These are phyloP conservation scores for Coemansia sp. DNA, from an alignment of 192 early-diverging fungal genomes.

Conservation along the genomic window DNA sequence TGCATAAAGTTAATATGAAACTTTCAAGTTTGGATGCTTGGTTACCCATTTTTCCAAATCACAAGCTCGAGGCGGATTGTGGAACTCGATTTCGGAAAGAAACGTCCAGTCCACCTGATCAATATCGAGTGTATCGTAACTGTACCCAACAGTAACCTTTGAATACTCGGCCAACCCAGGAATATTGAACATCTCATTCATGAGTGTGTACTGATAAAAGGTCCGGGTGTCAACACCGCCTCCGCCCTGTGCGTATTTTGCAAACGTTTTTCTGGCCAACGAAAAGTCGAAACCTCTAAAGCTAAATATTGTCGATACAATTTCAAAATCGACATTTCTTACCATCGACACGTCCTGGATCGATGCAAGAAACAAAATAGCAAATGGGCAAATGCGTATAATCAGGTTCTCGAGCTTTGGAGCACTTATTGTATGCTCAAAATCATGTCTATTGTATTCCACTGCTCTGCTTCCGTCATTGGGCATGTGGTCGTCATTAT, in stretches of 20 bases:
- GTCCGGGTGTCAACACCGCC: not conserved
- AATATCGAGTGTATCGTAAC: not conserved
- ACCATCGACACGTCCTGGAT: not conserved
- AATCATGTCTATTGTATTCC: not conserved
- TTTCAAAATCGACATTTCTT: not conserved
- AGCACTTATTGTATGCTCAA: not conserved
- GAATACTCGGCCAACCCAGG: not conserved
- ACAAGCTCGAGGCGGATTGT: not conserved
- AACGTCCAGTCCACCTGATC: not conserved
- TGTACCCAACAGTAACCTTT: not conserved
- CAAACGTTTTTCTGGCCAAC: not conserved
- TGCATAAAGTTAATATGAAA: not conserved
- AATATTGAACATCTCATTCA: not conserved
- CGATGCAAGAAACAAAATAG: not conserved
- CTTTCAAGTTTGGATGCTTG: not conserved
- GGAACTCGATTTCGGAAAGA: not conserved
- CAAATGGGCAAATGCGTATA: not conserved
- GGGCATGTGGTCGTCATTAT: not conserved
- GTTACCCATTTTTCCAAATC: not conserved
- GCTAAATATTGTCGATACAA: not conserved
- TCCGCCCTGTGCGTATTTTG: not conserved
- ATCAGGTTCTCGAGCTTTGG: not conserved
- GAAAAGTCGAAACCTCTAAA: not conserved
- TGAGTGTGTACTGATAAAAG: not conserved
- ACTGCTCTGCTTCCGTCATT: not conserved